These are phyloP conservation scores for sorghum (Sorghum bicolor) DNA, from an alignment of 176 grass and related monocot genomes.

Conservation along the genomic window DNA sequence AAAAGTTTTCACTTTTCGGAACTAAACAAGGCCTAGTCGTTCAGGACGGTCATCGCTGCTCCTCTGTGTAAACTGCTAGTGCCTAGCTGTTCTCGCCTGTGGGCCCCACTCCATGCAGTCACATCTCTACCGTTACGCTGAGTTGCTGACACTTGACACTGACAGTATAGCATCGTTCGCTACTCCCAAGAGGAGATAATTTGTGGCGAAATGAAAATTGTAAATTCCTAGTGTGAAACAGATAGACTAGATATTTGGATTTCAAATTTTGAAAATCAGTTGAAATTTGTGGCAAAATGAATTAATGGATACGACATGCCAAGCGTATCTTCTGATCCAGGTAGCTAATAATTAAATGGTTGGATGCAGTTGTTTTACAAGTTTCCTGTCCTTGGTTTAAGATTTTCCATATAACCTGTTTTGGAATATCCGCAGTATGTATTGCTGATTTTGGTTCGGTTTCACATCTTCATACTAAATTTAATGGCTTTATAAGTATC, in stretches of 20 bases:
- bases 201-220: too few relatives aligned
- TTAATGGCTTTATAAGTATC: too few relatives aligned
- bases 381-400: background rate
- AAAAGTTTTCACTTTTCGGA: too few relatives aligned
- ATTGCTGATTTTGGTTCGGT: too few relatives aligned
- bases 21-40: background rate
- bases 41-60: background rate
- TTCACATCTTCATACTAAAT: too few relatives aligned
- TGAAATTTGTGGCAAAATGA: background rate
- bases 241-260: background rate
- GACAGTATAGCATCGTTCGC: background rate
- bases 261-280: background rate
- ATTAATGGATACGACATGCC: too few relatives aligned
- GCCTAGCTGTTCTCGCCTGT: background rate
- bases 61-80: background rate
- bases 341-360: background rate
- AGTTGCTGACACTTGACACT: too few relatives aligned
- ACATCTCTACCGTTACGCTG: background rate
- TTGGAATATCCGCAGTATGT: too few relatives aligned
- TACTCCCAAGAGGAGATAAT: background rate
- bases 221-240: background rate
- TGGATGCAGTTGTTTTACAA: background rate
- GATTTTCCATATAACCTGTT: background rate
- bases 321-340: background rate
- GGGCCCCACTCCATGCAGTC: background rate